Percentiles rank a stretch among this genome's conserved stretches.
Conservation (phyloP, 768 basidiomycete genomes). For the Boletus reticuloceps region DNA sequence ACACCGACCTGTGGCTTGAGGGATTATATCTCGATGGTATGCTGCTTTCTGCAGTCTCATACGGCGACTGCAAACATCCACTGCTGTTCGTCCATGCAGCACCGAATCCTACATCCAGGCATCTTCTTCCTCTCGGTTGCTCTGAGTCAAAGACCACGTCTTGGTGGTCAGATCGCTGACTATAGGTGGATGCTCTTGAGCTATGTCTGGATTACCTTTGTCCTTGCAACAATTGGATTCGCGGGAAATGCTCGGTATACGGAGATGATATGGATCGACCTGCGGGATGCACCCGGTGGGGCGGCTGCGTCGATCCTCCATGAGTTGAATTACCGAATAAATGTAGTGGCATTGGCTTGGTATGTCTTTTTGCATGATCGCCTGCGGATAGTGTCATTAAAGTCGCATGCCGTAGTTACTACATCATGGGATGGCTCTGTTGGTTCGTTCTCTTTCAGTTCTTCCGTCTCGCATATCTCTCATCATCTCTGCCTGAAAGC, state of each 20-base stretch:
- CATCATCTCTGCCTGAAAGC: slow-evolving; percentile 1
- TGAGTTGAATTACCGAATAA: slow-evolving; percentile 16
- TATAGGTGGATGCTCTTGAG: slow-evolving; percentile 15
- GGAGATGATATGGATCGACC: slow-evolving; percentile 34
- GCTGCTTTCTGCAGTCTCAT: no score
- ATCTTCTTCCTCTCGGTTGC: slow-evolving; percentile 20
- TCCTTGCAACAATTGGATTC: slow-evolving; percentile 25
- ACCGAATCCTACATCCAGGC: slow-evolving; percentile 8
- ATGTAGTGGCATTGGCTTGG: slow-evolving; percentile 19
- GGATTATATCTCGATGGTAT: no score
- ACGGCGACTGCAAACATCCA: slow-evolving; percentile 8
- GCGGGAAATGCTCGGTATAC: slow-evolving; percentile 26
- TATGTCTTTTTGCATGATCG: slow-evolving; percentile 1
- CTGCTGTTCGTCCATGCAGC: not conserved
- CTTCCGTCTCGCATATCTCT: not conserved
- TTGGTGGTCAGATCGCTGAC: no score
- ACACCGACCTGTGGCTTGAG: no score
- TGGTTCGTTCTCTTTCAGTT: slow-evolving; percentile 7
- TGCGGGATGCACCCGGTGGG: slow-evolving; percentile 9
- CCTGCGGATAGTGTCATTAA: not conserved
- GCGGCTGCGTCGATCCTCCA: slow-evolving; percentile 12
- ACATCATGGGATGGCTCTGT: slow-evolving; percentile 26
- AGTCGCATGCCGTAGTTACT: slow-evolving; percentile 15
- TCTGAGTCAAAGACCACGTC: no score
- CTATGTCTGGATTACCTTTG: slow-evolving; percentile 27